Evolutionary conservation across 805 yeast genomes (phyloP).

Genomic region (Jamesozyma jinghongensis): DNA sequence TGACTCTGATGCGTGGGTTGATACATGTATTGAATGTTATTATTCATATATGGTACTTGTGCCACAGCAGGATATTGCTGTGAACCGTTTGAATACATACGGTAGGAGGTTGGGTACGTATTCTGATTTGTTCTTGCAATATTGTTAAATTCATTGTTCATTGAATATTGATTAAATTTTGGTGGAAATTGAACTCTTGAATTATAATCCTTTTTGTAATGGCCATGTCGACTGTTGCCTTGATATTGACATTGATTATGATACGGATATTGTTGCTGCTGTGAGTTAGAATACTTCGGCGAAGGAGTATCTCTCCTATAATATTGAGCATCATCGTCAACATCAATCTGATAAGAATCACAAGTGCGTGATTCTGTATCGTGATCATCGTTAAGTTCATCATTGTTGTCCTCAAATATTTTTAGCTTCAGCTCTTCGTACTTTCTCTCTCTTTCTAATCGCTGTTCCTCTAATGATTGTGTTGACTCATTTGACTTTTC

Average conservation of each 20-base stretch:
- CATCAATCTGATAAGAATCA: no score
- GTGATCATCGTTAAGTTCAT: constrained; percentile 23
- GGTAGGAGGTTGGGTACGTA: background rate
- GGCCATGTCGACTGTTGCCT: no score
- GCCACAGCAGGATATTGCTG: background rate
- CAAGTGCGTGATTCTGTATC: no score
- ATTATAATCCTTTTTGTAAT: no score
- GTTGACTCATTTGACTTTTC: background rate
- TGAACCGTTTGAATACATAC: background rate
- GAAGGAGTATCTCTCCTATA: no score
- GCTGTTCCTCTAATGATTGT: constrained; percentile 5
- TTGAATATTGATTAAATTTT: background rate
- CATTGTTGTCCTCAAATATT: constrained; percentile 28
- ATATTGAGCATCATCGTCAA: background rate
- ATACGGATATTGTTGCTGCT: background rate
- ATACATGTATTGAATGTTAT: background rate
- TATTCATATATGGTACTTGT: background rate
- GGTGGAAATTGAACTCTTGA: background rate
- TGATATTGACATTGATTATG: background rate
- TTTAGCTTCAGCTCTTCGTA: constrained; percentile 36
- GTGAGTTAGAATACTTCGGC: background rate
- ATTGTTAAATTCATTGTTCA: background rate
- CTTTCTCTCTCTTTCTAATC: constrained; percentile 33
- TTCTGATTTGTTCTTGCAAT: background rate
- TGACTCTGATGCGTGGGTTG: no score